A percentile compares a stretch with the other conserved stretches of the same genome.
Evolutionary conservation across 495 filamentous ascomycete species (phyloP).

Genomic region (Xylaria palmicola): DNA sequence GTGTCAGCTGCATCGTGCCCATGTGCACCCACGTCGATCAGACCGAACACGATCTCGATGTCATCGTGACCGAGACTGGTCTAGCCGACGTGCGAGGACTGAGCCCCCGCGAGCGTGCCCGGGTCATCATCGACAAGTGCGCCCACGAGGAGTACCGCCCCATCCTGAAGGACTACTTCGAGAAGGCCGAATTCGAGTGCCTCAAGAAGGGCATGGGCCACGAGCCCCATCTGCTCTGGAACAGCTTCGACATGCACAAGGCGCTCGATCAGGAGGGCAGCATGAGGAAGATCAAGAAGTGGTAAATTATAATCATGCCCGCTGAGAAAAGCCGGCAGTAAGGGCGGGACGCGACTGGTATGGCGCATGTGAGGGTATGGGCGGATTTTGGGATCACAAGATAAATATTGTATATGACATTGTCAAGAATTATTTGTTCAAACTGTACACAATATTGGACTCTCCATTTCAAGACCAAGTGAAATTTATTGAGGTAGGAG

Average conservation of each 20-base stretch:
- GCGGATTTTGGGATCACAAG: neutral
- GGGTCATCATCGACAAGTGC: constrained; percentile 85
- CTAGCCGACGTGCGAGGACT: constrained; percentile 84
- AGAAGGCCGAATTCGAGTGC: constrained; percentile 85
- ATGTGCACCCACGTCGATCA: constrained; percentile 94
- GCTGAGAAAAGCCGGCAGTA: neutral
- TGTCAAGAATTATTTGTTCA: neutral
- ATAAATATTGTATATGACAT: neutral
- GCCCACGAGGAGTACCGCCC: constrained; percentile 84
- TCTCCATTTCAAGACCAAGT: too few species aligned
- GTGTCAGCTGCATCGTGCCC: constrained; percentile 84
- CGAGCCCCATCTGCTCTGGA: constrained; percentile 82
- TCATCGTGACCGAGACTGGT: constrained; percentile 84
- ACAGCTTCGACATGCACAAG: constrained; percentile 87
- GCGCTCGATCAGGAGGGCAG: constrained; percentile 76
- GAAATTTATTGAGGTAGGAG: too few species aligned
- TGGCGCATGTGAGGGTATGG: neutral
- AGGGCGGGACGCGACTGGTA: neutral
- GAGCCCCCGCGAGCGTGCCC: constrained; percentile 74
- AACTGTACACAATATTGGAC: too few species aligned
- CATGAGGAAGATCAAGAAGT: constrained; percentile 69
- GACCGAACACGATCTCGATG: constrained; percentile 87
- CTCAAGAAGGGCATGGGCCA: constrained; percentile 86
- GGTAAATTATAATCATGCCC: constrained; percentile 31
- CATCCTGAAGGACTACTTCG: constrained; percentile 80